These are phyloP conservation scores for Penicillium hesseltinei DNA, from an alignment of 2,329 filamentous ascomycete genomes.

Conservation along the genomic window DNA sequence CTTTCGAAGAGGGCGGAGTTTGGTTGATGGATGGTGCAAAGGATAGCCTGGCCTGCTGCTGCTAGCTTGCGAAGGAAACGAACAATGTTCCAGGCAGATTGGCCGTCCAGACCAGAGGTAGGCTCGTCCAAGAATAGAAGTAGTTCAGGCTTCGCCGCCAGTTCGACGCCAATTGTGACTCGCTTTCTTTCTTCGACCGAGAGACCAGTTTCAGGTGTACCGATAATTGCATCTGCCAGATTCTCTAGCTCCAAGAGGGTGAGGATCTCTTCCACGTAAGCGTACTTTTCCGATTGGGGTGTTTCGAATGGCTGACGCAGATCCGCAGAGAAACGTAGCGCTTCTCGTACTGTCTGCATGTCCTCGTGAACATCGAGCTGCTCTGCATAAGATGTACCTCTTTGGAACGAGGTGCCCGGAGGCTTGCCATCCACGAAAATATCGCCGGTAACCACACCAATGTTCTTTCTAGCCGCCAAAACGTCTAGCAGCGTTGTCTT, in stretches of 20 bases:
- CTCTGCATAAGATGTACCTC: conserved; percentile 64
- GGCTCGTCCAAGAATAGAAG: conserved; percentile 65
- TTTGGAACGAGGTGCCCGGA: conserved; percentile 60
- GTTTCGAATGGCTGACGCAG: conserved; percentile 61
- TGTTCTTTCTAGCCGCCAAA: conserved; percentile 63
- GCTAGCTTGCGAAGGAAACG: conserved; percentile 60
- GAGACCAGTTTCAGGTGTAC: conserved; percentile 58
- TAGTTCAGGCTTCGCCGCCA: conserved; percentile 48
- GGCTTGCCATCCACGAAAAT: conserved; percentile 61
- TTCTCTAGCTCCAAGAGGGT: conserved; percentile 65
- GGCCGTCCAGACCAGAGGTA: conserved; percentile 58
- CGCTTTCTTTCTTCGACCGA: conserved; percentile 52
- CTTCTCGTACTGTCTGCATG: conserved; percentile 63
- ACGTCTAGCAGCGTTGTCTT: conserved; percentile 85
- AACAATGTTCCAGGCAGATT: conserved; percentile 59
- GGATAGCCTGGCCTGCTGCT: conserved; percentile 57
- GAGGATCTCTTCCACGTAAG: conserved; percentile 65
- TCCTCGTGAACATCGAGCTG: conserved; percentile 65
- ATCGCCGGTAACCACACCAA: conserved; percentile 63
- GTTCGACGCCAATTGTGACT: conserved; percentile 40
- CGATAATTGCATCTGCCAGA: conserved; percentile 65
- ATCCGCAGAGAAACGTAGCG: conserved; percentile 64
- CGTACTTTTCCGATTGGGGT: conserved; percentile 60
- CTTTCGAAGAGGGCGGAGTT: conserved; percentile 56
- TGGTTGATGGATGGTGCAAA: conserved; percentile 62